These are phyloP conservation scores for Cutaneotrichosporon sp. DNA, from an alignment of 1,284 basidiomycete species.

Conservation along the genomic window DNA sequence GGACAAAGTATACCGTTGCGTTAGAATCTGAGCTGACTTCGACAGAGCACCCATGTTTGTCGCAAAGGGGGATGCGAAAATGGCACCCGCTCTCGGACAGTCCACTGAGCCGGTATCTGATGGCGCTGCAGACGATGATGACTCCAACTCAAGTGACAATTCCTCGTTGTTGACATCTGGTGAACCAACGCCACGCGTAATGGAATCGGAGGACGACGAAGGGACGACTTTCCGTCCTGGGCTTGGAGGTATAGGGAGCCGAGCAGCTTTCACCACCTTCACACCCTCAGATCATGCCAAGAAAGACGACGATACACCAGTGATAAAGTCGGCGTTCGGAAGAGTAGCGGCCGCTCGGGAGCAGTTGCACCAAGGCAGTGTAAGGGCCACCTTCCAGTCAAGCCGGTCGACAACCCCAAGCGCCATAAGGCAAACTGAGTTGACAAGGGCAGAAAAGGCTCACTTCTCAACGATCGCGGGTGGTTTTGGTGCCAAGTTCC, in stretches of 20 bases:
- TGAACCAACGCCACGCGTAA: conserved; percentile 25
- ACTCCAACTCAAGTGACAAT: not conserved
- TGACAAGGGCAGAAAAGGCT: conserved; percentile 62
- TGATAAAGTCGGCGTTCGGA: not conserved
- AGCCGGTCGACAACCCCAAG: conserved; percentile 14
- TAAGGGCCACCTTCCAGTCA: conserved; percentile 7
- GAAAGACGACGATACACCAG: not conserved
- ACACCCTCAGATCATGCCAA: not conserved
- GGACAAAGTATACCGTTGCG: conserved; percentile 55
- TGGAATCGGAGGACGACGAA: conserved; percentile 1
- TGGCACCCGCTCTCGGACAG: no score
- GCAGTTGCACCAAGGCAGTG: not conserved
- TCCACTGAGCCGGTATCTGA: not conserved
- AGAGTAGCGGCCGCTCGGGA: not conserved
- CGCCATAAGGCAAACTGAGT: conserved; percentile 43
- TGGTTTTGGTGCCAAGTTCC: conserved; percentile 75
- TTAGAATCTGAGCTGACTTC: not conserved
- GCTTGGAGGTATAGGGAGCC: not conserved
- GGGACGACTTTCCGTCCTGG: not conserved
- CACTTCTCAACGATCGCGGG: conserved; percentile 75
- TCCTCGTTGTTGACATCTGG: not conserved
- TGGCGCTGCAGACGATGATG: conserved; percentile 4
- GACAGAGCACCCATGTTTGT: conserved; percentile 63
- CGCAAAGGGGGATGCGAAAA: not conserved
- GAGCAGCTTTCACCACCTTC: not conserved